A percentile compares a stretch with the other conserved stretches of the same genome.
Conservation (phyloP, 495 filamentous ascomycete genomes). For the Hypoxylon lienhwacheense region DNA sequence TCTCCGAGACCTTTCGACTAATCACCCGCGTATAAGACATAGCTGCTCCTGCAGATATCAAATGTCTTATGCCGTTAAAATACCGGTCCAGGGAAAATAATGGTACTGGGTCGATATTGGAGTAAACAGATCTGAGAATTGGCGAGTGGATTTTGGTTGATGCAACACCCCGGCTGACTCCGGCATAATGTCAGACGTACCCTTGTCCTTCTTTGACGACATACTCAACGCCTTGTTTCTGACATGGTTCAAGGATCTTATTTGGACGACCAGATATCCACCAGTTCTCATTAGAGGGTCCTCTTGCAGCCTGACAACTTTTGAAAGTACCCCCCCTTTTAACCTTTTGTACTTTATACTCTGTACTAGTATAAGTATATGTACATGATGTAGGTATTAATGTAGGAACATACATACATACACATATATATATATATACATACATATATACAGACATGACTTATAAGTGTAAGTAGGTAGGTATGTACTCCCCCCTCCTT, state of each 20-base stretch:
- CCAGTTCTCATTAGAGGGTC: slow-evolving; percentile 28
- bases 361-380: too few species aligned
- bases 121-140: slow-evolving; percentile 25
- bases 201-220: slow-evolving; percentile 38
- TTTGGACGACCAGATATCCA: slow-evolving; percentile 33
- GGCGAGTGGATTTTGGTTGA: slow-evolving; percentile 16
- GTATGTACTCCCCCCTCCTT: slow-evolving; percentile 9
- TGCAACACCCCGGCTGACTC: slow-evolving; percentile 30
- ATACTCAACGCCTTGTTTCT: slow-evolving; percentile 34
- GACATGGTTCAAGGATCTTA: slow-evolving; percentile 41
- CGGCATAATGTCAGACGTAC: slow-evolving; percentile 34
- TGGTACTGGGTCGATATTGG: slow-evolving; percentile 16
- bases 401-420: too few species aligned
- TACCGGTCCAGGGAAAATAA: neutral
- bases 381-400: too few species aligned
- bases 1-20: slow-evolving; percentile 7
- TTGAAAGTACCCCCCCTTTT: too few species aligned
- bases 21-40: neutral
- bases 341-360: too few species aligned
- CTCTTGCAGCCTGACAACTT: slow-evolving; percentile 27
- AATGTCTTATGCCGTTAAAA: neutral
- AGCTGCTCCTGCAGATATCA: too few species aligned
- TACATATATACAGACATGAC: too few species aligned
- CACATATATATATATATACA: too few species aligned
- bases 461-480: slow-evolving; percentile 3